These are phyloP conservation scores for Nitzschia palea DNA, from an alignment of 108 stramenopile genomes.

Conservation along the genomic window DNA sequence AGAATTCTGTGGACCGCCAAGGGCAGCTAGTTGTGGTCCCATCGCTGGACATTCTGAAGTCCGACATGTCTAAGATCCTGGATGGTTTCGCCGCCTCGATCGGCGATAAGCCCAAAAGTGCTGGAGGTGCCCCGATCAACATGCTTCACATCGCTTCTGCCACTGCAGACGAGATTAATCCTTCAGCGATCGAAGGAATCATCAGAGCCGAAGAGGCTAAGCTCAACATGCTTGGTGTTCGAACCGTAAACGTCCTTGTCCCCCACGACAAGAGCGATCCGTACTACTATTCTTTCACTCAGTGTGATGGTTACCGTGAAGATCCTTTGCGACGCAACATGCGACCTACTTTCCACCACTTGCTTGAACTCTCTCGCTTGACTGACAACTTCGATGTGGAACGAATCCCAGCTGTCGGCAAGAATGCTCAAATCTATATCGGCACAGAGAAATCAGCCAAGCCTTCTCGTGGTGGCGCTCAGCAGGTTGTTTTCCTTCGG, in stretches of 20 bases:
- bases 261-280: slow-evolving; percentile 76
- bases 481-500: slow-evolving; percentile 92
- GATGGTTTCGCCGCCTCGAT: slow-evolving; percentile 52
- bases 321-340: slow-evolving; percentile 94
- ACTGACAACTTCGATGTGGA: slow-evolving; percentile 82
- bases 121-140: slow-evolving; percentile 69
- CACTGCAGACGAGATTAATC: slow-evolving; percentile 25
- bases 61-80: slow-evolving; percentile 65
- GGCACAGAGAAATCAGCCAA: slow-evolving; percentile 76
- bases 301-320: slow-evolving; percentile 76
- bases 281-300: slow-evolving; percentile 85
- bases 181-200: slow-evolving; percentile 52
- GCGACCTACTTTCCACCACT: slow-evolving; percentile 96
- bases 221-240: slow-evolving; percentile 75
- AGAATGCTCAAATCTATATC: slow-evolving; percentile 91
- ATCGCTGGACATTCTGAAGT: slow-evolving; percentile 39
- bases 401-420: slow-evolving; percentile 86
- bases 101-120: slow-evolving; percentile 50
- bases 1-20: slow-evolving; percentile 66
- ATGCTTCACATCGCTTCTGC: slow-evolving; percentile 82
- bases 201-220: slow-evolving; percentile 51
- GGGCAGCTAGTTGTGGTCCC: slow-evolving; percentile 68
- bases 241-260: slow-evolving; percentile 79
- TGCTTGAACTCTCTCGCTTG: slow-evolving; percentile 88
- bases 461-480: slow-evolving; percentile 65